Percentiles rank a stretch among this genome's conserved stretches.
These are phyloP conservation scores for Saccharomyces mikatae DNA, from an alignment of 805 yeast species.

Conservation along the genomic window DNA sequence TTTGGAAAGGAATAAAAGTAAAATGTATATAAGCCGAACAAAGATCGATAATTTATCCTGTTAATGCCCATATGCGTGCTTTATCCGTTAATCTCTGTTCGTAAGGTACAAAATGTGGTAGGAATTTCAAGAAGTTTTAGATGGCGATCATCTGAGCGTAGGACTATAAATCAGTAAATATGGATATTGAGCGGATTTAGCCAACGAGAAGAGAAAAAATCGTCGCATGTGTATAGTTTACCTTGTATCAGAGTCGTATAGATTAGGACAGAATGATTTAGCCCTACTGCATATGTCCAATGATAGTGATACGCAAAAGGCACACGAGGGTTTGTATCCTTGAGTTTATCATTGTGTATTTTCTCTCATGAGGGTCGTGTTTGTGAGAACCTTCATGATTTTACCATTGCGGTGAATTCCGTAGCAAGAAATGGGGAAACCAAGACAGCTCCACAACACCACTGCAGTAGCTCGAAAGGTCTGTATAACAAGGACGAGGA, in stretches of 20 bases:
- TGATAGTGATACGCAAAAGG: slow-evolving; percentile 19
- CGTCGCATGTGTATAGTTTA: slow-evolving; percentile 16
- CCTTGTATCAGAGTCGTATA: slow-evolving; percentile 39
- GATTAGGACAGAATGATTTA: slow-evolving; percentile 15
- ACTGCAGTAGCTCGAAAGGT: slow-evolving; percentile 13
- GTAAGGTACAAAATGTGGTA: background rate
- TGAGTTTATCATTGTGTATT: slow-evolving; percentile 42
- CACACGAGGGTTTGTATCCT: slow-evolving; percentile 36
- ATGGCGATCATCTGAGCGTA: background rate
- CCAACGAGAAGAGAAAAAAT: background rate
- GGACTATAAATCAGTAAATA: background rate
- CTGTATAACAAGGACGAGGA: slow-evolving; percentile 31
- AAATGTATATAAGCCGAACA: too few species aligned
- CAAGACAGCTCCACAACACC: slow-evolving; percentile 17
- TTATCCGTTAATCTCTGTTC: too few species aligned
- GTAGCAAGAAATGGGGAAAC: slow-evolving; percentile 13
- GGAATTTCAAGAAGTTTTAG: background rate
- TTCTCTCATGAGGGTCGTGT: slow-evolving; percentile 20
- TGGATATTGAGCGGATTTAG: background rate
- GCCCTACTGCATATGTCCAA: slow-evolving; percentile 7
- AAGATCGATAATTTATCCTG: too few species aligned
- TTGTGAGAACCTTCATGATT: slow-evolving; percentile 18
- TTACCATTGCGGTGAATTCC: slow-evolving; percentile 34
- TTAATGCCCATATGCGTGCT: too few species aligned
- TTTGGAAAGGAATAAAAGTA: background rate